Percentiles rank a stretch among this genome's conserved stretches.
phyloP scores from a whole-genome alignment of 2,329 filamentous ascomycete genomes.

The Exophiala sp. region DNA sequence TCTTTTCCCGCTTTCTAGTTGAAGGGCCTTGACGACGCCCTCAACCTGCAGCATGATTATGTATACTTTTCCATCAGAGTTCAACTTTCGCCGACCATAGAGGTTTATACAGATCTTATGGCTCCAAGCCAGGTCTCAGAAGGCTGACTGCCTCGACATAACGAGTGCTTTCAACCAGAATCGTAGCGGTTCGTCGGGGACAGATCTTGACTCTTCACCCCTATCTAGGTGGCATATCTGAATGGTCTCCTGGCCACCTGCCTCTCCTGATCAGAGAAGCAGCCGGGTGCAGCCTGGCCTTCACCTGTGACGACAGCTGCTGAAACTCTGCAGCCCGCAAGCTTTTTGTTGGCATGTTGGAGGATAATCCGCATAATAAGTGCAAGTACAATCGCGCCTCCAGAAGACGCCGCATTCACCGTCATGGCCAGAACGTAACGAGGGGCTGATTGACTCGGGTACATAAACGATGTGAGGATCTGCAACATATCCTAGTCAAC shows the following conservation, averaged over 20 bases:
- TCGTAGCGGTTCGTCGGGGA: too few species aligned
- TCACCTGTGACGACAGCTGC: not conserved
- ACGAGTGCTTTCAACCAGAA: too few species aligned
- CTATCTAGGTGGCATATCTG: constrained; percentile 10
- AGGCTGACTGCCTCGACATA: too few species aligned
- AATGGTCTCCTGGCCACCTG: not conserved
- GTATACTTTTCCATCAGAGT: too few species aligned
- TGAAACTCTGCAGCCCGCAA: constrained; percentile 18
- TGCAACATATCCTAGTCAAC: constrained; percentile 50
- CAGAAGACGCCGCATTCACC: constrained; percentile 12
- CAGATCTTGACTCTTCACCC: too few species aligned
- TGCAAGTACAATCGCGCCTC: constrained; percentile 27
- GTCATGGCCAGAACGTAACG: constrained; percentile 22
- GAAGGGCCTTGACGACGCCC: too few species aligned
- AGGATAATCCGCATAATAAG: constrained; percentile 23
- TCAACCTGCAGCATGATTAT: too few species aligned
- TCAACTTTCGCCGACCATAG: too few species aligned
- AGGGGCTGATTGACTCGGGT: constrained; percentile 15
- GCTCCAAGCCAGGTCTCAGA: too few species aligned
- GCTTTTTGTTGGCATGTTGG: constrained; percentile 25
- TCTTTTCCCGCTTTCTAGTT: too few species aligned
- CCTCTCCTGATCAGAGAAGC: not conserved
- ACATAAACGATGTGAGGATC: constrained; percentile 28
- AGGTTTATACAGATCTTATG: too few species aligned
- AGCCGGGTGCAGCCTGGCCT: not conserved